Conservation (phyloP, 2,329 filamentous ascomycete species). For the Fusarium lyarnte region DNA sequence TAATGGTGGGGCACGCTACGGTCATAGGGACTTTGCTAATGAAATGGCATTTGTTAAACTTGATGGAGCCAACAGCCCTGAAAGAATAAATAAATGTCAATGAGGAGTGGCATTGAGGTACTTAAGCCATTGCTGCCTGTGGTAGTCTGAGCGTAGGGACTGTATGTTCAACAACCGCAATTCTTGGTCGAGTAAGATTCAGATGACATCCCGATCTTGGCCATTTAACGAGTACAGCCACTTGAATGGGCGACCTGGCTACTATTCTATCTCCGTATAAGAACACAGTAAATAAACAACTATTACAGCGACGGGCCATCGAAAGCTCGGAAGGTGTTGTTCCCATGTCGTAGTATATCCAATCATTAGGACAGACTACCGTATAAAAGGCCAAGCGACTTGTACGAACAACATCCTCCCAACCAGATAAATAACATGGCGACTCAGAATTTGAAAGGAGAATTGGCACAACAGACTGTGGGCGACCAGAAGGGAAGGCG, state of each 20-base stretch:
- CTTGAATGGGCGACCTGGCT: neutral
- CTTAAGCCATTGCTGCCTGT: neutral
- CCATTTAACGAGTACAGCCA: neutral
- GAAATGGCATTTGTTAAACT: no score
- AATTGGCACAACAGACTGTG: neutral
- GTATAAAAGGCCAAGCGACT: neutral
- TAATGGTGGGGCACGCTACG: no score
- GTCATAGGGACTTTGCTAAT: no score
- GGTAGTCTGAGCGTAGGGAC: neutral
- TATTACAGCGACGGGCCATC: neutral
- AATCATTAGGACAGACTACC: neutral
- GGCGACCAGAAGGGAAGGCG: neutral
- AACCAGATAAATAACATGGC: neutral
- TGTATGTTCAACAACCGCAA: neutral
- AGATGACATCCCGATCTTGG: neutral
- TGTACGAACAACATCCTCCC: neutral
- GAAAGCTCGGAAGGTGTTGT: neutral
- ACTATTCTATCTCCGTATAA: neutral
- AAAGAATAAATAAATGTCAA: no score
- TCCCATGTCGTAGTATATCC: neutral
- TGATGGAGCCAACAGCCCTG: no score
- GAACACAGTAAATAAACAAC: neutral
- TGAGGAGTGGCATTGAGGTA: no score
- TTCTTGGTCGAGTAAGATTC: neutral
- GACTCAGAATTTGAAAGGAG: neutral